Conservation (phyloP, 176 grass and related monocot genomes). For the Themeda triandra region DNA sequence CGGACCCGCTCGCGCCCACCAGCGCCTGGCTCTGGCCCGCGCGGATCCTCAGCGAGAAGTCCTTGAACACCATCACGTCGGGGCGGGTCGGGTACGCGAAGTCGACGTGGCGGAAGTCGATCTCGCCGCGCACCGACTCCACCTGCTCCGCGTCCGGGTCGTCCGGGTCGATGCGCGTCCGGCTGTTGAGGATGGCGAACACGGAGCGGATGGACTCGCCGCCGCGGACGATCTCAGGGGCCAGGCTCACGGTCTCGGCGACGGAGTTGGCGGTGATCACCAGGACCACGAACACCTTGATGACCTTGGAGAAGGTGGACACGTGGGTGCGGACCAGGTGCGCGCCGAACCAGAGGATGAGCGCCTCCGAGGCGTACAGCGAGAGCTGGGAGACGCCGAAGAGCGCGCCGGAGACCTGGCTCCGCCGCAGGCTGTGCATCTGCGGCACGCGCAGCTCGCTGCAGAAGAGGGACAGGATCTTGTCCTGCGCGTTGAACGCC, state of each 20-base stretch:
- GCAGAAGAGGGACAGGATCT: conserved; percentile 79
- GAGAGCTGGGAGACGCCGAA: conserved; percentile 74
- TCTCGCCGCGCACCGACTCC: conserved; percentile 58
- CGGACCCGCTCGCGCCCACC: conserved; percentile 67
- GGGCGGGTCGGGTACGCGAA: conserved; percentile 76
- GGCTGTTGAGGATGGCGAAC: conserved; percentile 63
- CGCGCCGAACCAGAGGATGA: conserved; percentile 86
- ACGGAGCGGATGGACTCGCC: conserved; percentile 89
- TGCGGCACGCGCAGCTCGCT: conserved; percentile 69
- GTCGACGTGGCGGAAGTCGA: conserved; percentile 73
- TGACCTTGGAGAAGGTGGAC: conserved; percentile 93
- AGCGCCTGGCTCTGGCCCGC: conserved; percentile 68
- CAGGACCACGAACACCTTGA: conserved; percentile 94
- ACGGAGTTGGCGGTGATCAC: conserved; percentile 92
- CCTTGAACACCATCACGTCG: conserved; percentile 75
- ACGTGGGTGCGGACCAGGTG: conserved; percentile 60
- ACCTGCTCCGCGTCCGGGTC: conserved; percentile 65
- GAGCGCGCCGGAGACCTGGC: conserved; percentile 63
- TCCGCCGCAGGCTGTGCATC: conserved; percentile 64
- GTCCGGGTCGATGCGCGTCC: conserved; percentile 66
- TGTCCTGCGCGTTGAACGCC: conserved; percentile 92
- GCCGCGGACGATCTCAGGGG: conserved; percentile 78
- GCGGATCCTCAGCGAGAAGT: conserved; percentile 61
- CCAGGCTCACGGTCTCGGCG: conserved; percentile 83
- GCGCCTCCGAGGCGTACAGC: conserved; percentile 75